These are phyloP conservation scores for Chlamydomonas reinhardtii DNA, from an alignment of 163 green algal species.

Conservation along the genomic window DNA sequence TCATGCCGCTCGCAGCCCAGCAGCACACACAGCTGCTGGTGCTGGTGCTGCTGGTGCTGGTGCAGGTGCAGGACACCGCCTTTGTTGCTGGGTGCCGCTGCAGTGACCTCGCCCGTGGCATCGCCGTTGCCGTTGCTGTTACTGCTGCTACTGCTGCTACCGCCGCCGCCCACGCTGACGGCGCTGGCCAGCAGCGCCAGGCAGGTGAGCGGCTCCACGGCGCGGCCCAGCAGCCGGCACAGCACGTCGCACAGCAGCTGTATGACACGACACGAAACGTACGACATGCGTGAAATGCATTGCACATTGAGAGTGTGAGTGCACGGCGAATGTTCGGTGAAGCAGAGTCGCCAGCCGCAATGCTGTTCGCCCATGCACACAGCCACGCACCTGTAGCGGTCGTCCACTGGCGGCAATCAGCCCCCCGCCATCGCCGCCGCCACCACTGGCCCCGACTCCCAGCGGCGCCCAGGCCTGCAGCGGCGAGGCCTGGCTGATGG, in stretches of 20 bases:
- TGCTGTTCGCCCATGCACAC: too few relatives aligned
- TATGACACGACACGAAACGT: too few relatives aligned
- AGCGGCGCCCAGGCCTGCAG: conserved; percentile 5
- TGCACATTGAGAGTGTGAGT: too few relatives aligned
- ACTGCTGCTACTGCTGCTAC: too few relatives aligned
- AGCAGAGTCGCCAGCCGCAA: too few relatives aligned
- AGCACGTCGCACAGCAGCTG: conserved; percentile 37
- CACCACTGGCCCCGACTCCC: not conserved
- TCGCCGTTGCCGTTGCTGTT: not conserved
- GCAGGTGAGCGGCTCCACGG: not conserved
- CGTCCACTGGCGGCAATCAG: not conserved
- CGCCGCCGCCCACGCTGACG: not conserved
- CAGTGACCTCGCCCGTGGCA: too few relatives aligned
- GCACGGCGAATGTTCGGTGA: too few relatives aligned
- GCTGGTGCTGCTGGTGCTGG: not conserved
- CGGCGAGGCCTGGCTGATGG: not conserved
- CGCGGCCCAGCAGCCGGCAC: not conserved
- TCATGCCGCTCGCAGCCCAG: conserved; percentile 26
- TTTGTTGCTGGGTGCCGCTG: not conserved
- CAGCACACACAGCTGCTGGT: conserved; percentile 21
- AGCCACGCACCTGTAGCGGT: conserved; percentile 17
- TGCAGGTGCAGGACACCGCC: too few relatives aligned
- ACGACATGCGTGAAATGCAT: too few relatives aligned
- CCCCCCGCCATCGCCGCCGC: not conserved
- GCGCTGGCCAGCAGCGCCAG: conserved; percentile 34